Base-by-base conservation (phyloP, 768 basidiomycete species). In the Rhodotorula sphaerocarpa region DNA sequence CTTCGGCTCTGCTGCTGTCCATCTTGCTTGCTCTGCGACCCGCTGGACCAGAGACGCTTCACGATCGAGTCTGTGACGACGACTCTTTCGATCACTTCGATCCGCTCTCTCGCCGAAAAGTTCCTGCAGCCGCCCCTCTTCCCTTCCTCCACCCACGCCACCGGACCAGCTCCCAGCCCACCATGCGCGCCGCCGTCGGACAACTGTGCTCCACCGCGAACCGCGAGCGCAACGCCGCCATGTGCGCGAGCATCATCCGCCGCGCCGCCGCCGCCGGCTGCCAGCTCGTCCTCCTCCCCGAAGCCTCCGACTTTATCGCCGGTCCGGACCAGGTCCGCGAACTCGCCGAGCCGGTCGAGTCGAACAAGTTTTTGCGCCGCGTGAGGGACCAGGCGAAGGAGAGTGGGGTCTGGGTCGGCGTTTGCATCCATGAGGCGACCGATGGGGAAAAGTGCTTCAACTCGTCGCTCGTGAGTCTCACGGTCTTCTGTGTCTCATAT, bases 231-330 rank as follows among this genome's bases (percentile, higher is more conserved):
- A 72, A 72, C 55, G 27, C 61, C 18, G 25, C 12, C 7, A 28
- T 61, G 7, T 68, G 65, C 43, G n/a, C 41, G 5, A 39, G 41
- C 36, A 57, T 69, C 50, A 59, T 72, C 51, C 44, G 43, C 15
- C 30, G 62, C 5, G 69, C 71, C 7, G 65, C 61, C 14, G 42
- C 57, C 5, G 52, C 55, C 0, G 42, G 43, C 1, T 62, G 65
- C 1, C 6, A 34, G 10, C 27, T 70, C 34, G 48, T 72, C n/a
- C 60, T 46, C 50, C 65, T 72, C 14, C 70, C 72, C 14, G 72
- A 73, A 41, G 72, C 72, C 0, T 36, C 50, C 27, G 72, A 73
- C 60, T 73, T 70, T 28, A 70, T 73, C 42, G 70, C 67, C 1
- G 25, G 41, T 1, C 21, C 61, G 2, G 34, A 57, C 1, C 57